A percentile compares a stretch with the other conserved stretches of the same genome.
These are phyloP conservation scores for Lodderomyces metapsilosis DNA, from an alignment of 1,139 yeast genomes.

Conservation along the genomic window DNA sequence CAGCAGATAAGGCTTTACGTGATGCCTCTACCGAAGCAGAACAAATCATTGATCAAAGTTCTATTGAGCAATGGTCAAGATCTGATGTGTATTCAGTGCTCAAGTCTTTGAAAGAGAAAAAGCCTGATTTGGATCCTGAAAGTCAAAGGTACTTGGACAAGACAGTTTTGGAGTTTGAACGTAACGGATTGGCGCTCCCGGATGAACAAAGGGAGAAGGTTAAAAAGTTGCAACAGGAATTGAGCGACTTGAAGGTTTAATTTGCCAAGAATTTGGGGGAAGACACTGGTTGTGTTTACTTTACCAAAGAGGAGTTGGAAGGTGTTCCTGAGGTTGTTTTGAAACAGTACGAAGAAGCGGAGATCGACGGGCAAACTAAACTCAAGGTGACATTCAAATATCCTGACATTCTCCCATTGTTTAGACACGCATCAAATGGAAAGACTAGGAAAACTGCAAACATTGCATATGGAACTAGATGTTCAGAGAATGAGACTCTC, in stretches of 20 bases:
- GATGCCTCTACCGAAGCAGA: conserved; percentile 70
- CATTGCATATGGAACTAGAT: conserved; percentile 65
- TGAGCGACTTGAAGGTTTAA: conserved; percentile 55
- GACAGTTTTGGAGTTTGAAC: conserved; percentile 50
- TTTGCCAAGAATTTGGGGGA: conserved; percentile 70
- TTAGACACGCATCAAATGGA: conserved; percentile 63
- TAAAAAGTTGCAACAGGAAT: conserved; percentile 55
- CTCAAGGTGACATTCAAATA: conserved; percentile 75
- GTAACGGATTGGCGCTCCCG: conserved; percentile 68
- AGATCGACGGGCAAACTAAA: conserved; percentile 40
- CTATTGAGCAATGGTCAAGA: conserved; percentile 65
- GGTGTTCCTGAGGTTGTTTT: conserved; percentile 72
- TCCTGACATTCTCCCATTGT: conserved; percentile 76
- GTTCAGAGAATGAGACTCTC: conserved; percentile 58
- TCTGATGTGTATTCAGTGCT: conserved; percentile 46
- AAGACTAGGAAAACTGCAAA: conserved; percentile 67
- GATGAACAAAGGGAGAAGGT: conserved; percentile 54
- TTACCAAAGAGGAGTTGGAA: conserved; percentile 61
- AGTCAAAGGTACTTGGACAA: conserved; percentile 57
- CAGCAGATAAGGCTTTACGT: conserved; percentile 58
- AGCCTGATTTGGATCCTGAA: conserved; percentile 46
- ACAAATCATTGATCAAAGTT: conserved; percentile 51
- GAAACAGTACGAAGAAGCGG: conserved; percentile 52
- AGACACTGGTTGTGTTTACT: conserved; percentile 58
- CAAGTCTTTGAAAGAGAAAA: conserved; percentile 1